These are phyloP conservation scores for Brassica incana DNA, from an alignment of 345 rosid genomes.

Conservation along the genomic window DNA sequence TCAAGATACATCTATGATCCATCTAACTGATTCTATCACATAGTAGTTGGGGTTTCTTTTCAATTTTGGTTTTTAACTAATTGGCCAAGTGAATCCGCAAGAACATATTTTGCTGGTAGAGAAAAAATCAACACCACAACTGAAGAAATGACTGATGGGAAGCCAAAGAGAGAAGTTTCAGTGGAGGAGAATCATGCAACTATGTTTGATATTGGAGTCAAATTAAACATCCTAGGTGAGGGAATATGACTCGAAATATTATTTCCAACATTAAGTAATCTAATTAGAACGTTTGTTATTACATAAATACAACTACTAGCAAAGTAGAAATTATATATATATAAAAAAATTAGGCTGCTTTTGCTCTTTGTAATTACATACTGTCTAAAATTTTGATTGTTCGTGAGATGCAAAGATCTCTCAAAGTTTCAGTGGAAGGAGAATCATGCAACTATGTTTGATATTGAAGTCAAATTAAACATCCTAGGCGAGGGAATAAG, in stretches of 20 bases:
- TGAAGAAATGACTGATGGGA: not conserved
- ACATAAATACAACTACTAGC: not conserved
- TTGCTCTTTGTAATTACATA: no score
- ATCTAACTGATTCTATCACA: not conserved
- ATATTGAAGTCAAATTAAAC: not conserved
- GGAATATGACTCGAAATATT: not conserved
- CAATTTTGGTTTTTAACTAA: not conserved
- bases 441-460: constrained; percentile 6
- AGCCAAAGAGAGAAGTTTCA: not conserved
- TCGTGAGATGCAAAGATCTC: no score
- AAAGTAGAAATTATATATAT: not conserved
- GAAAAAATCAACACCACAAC: not conserved
- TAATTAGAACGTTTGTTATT: not conserved
- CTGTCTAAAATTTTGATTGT: no score
- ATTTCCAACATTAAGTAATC: not conserved
- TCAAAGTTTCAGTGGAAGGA: not conserved
- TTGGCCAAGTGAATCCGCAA: not conserved
- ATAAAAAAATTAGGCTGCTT: not conserved
- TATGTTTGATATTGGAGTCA: not conserved
- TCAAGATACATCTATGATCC: not conserved
- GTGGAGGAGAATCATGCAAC: constrained; percentile 14
- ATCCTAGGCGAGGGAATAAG: not conserved
- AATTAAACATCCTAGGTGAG: not conserved
- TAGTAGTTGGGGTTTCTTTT: not conserved
- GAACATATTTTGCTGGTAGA: not conserved